Evolutionary conservation across 208 protist species (phyloP), one percentile per base, ranked within the genome.

Genomic region (Leishmania guyanensis): DNA sequence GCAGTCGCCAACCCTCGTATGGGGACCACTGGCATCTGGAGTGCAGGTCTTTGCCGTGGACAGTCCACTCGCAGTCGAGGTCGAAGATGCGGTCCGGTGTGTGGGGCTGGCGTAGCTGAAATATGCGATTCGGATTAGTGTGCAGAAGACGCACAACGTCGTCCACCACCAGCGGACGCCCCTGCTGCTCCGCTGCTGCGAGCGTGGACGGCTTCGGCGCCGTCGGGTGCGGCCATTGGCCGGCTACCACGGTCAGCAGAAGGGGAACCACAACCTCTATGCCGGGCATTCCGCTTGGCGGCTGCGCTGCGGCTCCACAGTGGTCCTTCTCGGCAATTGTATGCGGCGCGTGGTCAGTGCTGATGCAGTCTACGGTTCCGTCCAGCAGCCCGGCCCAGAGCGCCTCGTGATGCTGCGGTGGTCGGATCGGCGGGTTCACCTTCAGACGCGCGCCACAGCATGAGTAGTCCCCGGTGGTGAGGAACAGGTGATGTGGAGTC

Each of bases 281-380:
- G n/a, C 90, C 87, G 20, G 97, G 98, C 93, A 98, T 97, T 48
- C 98, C 98, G 62, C 97, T 98, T 56, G 96, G 96, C 50, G 96
- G 93, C 82, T 88, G 78, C 46, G 65, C 76, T 17, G 33, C 60
- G 36, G 75, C 71, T 9, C 78, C 71, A 39, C 20, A 73, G 60
- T 85, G 77, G 62, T 87, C 84, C 89, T 99, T 99, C 83, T 99
- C 97, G 29, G 78, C 85, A 8, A 92, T 65, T 6, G 94, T 96
- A 87, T 99, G 98, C 62, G 98, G 98, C 5, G 98, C 98, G 88
- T 99, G 98, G 83, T 99, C 97, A 46, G 97, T 98, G 75, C 89
- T 95, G 74, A 99, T 90, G 90, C 95, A 97, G 83, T 99, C 98
- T 22, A 99, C 88, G 16, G 90, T 93, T 54, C 97, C 96, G 62